Base-by-base conservation (phyloP, 805 yeast genomes). In the Metahyphopichia silvanorum region DNA sequence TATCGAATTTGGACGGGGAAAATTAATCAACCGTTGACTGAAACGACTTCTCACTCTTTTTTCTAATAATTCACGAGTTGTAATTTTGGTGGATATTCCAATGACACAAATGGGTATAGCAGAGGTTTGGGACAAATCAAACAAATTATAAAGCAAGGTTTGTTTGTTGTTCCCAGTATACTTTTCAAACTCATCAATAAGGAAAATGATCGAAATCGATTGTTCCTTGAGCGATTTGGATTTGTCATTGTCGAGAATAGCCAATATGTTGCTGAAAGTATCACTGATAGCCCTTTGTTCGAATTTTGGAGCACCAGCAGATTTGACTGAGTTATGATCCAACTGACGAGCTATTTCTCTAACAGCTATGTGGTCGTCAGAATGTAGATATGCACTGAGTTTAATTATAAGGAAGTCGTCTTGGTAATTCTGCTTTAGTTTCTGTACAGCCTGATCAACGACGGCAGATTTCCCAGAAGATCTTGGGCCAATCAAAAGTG, bases 41-140 rank as follows among this genome's bases (percentile, higher is more conserved):
- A 89, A 93, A 42, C 99, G 65, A 35, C 94, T 82, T 44, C 87
- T 74, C 1, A 93, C 98, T 47, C 99, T 71, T 51, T 91, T 93
- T 51, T 93, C 99, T 28, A 93, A 63, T 46, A 77, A 68, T 46
- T 91, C 97, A 31, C 89, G 68, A 1, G 87, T 72, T 5, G 85
- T 86, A 30, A 86, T 66, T 33, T 82, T 79, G 1, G 89, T 72
- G 1, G 94, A 80, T 9, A 82, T 58, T 2, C 98, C 97, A 29
- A 93, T 56, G 5, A 91, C 85, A 32, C 93, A 75, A 4, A 89
- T 77, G 1, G 96, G 95, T 2, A 76, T 69, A 2, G 75, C 68
- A 13, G 77, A 70, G 35, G 62, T 71, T 50, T 87, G 95, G 2
- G 95, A 79, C 46, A 89, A 67, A 47, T 93, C 98, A 52, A 93